Evolutionary conservation across 176 grass and related monocot genomes (phyloP), one percentile per base, ranked within the genome.

Genomic region (Microstegium vimineum): DNA sequence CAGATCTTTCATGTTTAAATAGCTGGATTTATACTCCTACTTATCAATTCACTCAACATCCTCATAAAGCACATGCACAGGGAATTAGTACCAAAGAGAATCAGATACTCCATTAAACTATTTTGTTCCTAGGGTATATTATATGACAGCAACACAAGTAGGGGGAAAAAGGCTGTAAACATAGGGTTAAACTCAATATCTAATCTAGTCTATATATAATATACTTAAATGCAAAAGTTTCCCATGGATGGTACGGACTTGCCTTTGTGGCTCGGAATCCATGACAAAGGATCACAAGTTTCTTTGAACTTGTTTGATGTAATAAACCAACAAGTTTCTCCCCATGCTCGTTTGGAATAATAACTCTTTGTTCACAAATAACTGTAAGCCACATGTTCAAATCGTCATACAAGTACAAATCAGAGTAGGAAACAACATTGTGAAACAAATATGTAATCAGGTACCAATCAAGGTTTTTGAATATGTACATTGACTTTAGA

Each of bases 231-330:
- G 16, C 26, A 40, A 17, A 70, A 33, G 42, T 42, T 52, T 52
- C 23, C 43, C 20, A 52, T 12, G 17, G 41, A 28, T 64, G 26
- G 41, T n/a, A 63, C 18, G 32, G 71, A 86, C 76, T 81, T 81
- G 82, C 95, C 95, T 98, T 98, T 47, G 92, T 88, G 78, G 92
- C 93, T 70, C 72, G 84, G 11, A 98, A 93, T 75, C 95, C 95
- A 91, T 98, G 95, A 38, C 90, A 98, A 67, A 93, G 62, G 42
- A 94, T 91, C 66, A 94, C 89, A 81, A 98, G 89, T 77, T 98
- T 87, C 62, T 91, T 85, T 1, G 86, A 95, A 52, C 43, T 71
- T 82, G 85, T 77, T 75, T 93, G 83, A 84, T 98, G 90, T 12
- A 98, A 87, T 64, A 98, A 18, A 30, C 92, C 95, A 20, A 87